Conservation (phyloP, 352 stramenopile species). For the Phytophthora sojae region DNA sequence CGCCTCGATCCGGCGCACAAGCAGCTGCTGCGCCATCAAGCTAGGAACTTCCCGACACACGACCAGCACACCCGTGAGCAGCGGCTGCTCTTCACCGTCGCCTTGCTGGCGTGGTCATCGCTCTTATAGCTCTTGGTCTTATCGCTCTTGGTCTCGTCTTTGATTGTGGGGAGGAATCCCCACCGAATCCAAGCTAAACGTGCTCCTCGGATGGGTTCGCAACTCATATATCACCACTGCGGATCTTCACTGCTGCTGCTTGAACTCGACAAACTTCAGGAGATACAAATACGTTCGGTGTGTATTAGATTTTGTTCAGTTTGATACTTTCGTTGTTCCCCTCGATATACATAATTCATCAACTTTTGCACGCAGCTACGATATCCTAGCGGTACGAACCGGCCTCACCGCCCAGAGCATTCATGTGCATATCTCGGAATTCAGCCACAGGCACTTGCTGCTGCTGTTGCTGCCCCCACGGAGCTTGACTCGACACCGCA, state of each 20-base stretch:
- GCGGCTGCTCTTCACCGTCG: background rate
- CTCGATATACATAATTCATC: background rate
- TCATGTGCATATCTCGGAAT: conserved; percentile 43
- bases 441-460: conserved; percentile 28
- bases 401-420: conserved; percentile 27
- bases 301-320: background rate
- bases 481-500: conserved; percentile 5
- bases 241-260: too few relatives aligned
- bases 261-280: too few relatives aligned
- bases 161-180: background rate
- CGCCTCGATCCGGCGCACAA: conserved; percentile 1
- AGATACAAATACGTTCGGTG: background rate
- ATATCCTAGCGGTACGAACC: conserved; percentile 16
- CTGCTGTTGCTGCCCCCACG: conserved; percentile 13
- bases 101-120: background rate
- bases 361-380: too few relatives aligned
- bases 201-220: too few relatives aligned
- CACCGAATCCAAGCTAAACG: too few relatives aligned
- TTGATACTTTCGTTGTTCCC: background rate
- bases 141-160: background rate
- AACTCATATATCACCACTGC: background rate
- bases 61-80: background rate
- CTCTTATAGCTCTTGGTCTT: background rate
- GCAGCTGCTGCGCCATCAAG: background rate
- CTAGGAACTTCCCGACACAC: background rate